Percentiles rank a stretch among this genome's conserved stretches.
Conservation (phyloP, 2,329 filamentous ascomycete genomes). For the Aspergillus chevalieri region DNA sequence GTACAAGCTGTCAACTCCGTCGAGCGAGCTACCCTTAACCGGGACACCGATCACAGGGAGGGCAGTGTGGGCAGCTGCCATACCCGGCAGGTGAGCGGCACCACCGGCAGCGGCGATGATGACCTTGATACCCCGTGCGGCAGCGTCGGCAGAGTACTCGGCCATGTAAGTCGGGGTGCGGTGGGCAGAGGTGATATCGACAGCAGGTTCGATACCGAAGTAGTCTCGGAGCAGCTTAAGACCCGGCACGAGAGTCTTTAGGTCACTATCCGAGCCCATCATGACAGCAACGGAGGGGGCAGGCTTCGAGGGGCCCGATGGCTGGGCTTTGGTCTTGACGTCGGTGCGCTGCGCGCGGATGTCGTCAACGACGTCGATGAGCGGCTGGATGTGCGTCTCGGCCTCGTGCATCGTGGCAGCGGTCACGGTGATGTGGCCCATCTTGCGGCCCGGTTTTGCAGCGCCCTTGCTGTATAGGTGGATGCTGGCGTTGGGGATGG, state of each 20-base stretch:
- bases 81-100: conserved; percentile 68
- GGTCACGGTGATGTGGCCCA: conserved; percentile 85
- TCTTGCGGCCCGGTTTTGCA: conserved; percentile 83
- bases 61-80: conserved; percentile 64
- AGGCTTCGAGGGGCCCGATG: conserved; percentile 27
- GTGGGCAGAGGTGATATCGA: conserved; percentile 51
- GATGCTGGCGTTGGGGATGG: conserved; percentile 56
- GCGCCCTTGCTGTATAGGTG: conserved; percentile 88
- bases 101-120: conserved; percentile 72
- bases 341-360: conserved; percentile 58
- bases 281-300: conserved; percentile 39
- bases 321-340: conserved; percentile 27
- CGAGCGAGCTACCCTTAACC: conserved; percentile 65
- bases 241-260: conserved; percentile 40
- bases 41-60: conserved; percentile 73
- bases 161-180: conserved; percentile 67
- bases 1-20: conserved; percentile 64
- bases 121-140: conserved; percentile 61
- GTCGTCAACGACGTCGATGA: conserved; percentile 70
- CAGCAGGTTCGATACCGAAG: conserved; percentile 40
- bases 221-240: conserved; percentile 39
- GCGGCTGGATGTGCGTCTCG: conserved; percentile 61
- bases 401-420: conserved; percentile 61
- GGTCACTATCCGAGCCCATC: conserved; percentile 46
- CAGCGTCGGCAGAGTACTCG: conserved; percentile 58